Evolutionary conservation across 164 flowering plant genomes (phyloP), one percentile per base, ranked within the genome.

Genomic region (Tetracentron sinense): DNA sequence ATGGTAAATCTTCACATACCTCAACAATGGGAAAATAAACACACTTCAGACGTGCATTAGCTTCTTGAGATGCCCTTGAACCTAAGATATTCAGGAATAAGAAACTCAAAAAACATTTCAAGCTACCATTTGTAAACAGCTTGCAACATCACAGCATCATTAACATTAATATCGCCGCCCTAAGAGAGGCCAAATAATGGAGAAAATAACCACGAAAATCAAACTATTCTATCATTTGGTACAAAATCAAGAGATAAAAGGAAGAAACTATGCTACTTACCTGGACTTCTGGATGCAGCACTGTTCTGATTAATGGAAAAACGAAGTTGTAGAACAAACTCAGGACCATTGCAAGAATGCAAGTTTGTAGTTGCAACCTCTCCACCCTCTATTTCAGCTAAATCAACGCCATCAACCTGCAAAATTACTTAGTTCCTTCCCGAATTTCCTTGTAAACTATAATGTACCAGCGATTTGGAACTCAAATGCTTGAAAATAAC

Each of bases 1-100:
- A 48, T n/a, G 15, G 4, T 15, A 54, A 21, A 16, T 31, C 22
- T 33, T 53, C 26, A 50, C 65, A 6, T 68, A 86, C 97, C 90
- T 85, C 75, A 31, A 63, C 59, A 60, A 81, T 61, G n/a, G 97
- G 97, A 75, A 82, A 84, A 67, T 90, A 90, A 33, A 85, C 86
- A 73, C 84, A 88, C 75, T 74, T 88, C 62, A 90, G 65, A 28
- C 91, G 81, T 49, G 97, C 97, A 77, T 86, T 80, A 42, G 92
- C 95, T 66, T 78, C 75, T 23, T 56, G 71, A 48, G 14, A 33
- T 33, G 54, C 47, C 65, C 69, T 58, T 47, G 65, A 55, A 74
- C 82, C 89, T 82, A 73, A 38, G 54, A n/a, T 46, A 66, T 12
- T 28, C 27, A 58, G 53, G 51, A 60, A 19, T 31, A 38, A 52